Conservation (phyloP, 768 basidiomycete species). For the Pleurotus giganteus region DNA sequence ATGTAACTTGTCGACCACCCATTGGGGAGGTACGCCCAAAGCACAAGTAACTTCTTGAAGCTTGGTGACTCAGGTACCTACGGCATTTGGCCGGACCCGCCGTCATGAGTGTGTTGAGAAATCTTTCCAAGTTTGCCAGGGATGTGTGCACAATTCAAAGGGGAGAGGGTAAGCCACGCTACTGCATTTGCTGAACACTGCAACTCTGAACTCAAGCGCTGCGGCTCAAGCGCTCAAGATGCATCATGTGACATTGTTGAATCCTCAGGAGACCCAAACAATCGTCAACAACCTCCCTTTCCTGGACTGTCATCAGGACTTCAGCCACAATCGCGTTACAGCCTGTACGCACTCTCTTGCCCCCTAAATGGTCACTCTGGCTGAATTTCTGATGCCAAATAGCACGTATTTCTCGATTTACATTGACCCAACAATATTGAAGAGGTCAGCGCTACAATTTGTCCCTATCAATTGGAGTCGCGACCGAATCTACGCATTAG, state of each 20-base stretch:
- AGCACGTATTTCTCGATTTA: neutral
- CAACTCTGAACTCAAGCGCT: neutral
- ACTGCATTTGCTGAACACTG: neutral
- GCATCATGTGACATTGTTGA: slow-evolving; percentile 7
- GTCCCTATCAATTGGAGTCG: neutral
- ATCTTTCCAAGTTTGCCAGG: too few relatives aligned
- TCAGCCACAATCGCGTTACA: slow-evolving; percentile 13
- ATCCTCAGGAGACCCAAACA: neutral
- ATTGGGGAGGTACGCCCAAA: too few relatives aligned
- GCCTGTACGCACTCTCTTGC: neutral
- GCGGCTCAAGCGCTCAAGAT: neutral
- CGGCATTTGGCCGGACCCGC: too few relatives aligned
- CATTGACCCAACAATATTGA: neutral
- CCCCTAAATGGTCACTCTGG: neutral
- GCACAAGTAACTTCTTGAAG: too few relatives aligned
- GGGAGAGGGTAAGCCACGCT: neutral
- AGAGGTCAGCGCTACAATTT: neutral
- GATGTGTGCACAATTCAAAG: too few relatives aligned
- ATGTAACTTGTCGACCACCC: slow-evolving; percentile 82
- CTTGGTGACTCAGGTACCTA: too few relatives aligned
- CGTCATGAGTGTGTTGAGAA: too few relatives aligned
- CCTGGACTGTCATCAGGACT: slow-evolving; percentile 11
- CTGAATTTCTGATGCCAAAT: neutral
- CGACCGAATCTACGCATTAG: neutral
- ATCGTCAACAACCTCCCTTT: slow-evolving; percentile 7